These are phyloP conservation scores for Moniliella sp. DNA, from an alignment of 1,284 basidiomycete genomes.

Conservation along the genomic window DNA sequence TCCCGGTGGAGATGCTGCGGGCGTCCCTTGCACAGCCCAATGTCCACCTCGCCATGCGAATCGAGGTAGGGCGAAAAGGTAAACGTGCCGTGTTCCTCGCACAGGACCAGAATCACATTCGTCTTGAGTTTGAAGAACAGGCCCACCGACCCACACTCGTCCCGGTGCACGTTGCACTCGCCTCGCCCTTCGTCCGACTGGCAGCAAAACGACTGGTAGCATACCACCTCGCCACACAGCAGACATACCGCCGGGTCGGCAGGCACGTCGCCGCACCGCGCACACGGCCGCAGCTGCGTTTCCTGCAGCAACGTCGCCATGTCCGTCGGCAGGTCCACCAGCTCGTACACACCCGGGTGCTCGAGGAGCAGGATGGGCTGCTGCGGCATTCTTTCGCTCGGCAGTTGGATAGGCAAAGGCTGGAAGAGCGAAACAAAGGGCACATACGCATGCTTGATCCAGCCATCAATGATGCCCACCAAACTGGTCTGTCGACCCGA, in stretches of 20 bases:
- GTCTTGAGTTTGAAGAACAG: conserved; percentile 78
- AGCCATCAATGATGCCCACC: conserved; percentile 26
- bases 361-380: conserved; percentile 43
- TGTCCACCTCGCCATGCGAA: conserved; percentile 76
- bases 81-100: conserved; percentile 69
- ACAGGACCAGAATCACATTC: conserved; percentile 75
- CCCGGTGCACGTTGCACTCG: conserved; percentile 85
- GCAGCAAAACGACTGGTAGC: conserved; percentile 83
- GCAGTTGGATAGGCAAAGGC: conserved; percentile 15
- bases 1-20: conserved; percentile 66
- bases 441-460: conserved; percentile 31
- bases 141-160: conserved; percentile 76
- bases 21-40: conserved; percentile 67
- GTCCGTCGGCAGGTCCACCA: conserved; percentile 56
- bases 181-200: conserved; percentile 42
- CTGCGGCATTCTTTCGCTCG: no score
- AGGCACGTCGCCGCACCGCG: conserved; percentile 57
- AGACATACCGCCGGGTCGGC: conserved; percentile 73
- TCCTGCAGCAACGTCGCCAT: conserved; percentile 61
- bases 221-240: conserved; percentile 67
- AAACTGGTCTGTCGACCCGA: conserved; percentile 23
- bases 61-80: conserved; percentile 77
- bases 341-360: conserved; percentile 62
- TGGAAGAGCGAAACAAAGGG: conserved; percentile 28
- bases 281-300: conserved; percentile 51